Conservation (phyloP, 2,329 filamentous ascomycete species). For the Cytospora paraplurivora region DNA sequence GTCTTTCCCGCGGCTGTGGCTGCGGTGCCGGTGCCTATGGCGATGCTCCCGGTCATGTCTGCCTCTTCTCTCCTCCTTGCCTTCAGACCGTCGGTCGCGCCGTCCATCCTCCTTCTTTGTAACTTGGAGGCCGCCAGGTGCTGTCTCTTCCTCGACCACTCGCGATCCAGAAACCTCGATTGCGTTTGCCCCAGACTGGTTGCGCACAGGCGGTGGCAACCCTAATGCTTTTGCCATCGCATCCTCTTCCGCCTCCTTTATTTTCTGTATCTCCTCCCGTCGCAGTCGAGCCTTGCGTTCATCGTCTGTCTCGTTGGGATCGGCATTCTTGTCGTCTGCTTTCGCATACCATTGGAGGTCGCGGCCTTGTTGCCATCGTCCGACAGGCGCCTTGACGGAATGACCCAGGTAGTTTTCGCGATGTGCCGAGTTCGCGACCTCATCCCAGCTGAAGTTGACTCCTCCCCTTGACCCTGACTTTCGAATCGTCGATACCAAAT, state of each 20-base stretch:
- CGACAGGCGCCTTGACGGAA: conserved; percentile 87
- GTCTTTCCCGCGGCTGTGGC: conserved; percentile 34
- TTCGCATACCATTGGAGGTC: conserved; percentile 68
- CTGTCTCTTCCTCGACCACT: conserved; percentile 36
- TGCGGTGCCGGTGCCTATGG: conserved; percentile 40
- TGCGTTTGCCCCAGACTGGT: conserved; percentile 66
- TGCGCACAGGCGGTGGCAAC: conserved; percentile 66
- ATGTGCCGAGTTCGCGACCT: conserved; percentile 82
- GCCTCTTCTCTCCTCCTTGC: conserved; percentile 30
- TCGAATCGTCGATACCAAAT: conserved; percentile 87
- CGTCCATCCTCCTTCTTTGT: conserved; percentile 25
- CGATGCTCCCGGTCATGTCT: conserved; percentile 38
- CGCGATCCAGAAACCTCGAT: conserved; percentile 59
- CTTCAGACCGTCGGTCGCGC: conserved; percentile 28
- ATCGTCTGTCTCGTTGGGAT: conserved; percentile 59
- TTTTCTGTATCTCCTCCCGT: conserved; percentile 74
- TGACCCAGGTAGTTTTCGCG: conserved; percentile 91
- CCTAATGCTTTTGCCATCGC: conserved; percentile 83
- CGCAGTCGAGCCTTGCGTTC: conserved; percentile 62
- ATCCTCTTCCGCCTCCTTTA: conserved; percentile 93
- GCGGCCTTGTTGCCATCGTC: conserved; percentile 84
- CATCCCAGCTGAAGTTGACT: conserved; percentile 95
- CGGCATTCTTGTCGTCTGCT: conserved; percentile 48
- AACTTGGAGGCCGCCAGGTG: conserved; percentile 37
- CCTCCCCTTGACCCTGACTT: conserved; percentile 91